Evolutionary conservation across 192 early-diverging fungal genomes (phyloP).

Genomic region (Cladochytrium replicatum): DNA sequence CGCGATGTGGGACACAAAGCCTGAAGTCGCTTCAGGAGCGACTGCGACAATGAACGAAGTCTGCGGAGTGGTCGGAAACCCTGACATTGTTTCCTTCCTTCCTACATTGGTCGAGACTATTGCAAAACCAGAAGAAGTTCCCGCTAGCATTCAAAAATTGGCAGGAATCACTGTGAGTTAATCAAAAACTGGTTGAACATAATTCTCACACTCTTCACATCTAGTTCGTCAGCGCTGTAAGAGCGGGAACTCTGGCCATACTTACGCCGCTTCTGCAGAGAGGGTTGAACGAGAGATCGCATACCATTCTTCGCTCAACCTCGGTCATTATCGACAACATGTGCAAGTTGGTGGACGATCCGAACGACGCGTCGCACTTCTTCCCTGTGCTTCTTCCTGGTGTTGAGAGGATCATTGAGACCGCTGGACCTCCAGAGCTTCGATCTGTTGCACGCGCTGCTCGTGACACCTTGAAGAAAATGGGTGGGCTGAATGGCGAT

Average conservation of each 20-base stretch:
- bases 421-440: slow-evolving; percentile 67
- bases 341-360: slow-evolving; percentile 80
- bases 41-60: slow-evolving; percentile 55
- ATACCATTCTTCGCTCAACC: slow-evolving; percentile 61
- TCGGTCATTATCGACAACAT: slow-evolving; percentile 84
- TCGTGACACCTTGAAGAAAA: slow-evolving; percentile 55
- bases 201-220: slow-evolving; percentile 64
- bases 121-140: slow-evolving; percentile 68
- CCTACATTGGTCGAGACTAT: slow-evolving; percentile 64
- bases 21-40: slow-evolving; percentile 55
- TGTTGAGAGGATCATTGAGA: slow-evolving; percentile 65
- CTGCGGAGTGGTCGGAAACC: slow-evolving; percentile 64
- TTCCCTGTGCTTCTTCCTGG: slow-evolving; percentile 66
- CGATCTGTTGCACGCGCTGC: slow-evolving; percentile 60
- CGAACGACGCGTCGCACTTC: slow-evolving; percentile 69
- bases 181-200: slow-evolving; percentile 55
- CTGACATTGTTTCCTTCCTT: slow-evolving; percentile 67
- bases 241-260: not conserved
- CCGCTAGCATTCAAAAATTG: slow-evolving; percentile 65
- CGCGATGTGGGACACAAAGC: slow-evolving; percentile 75
- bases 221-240: slow-evolving; percentile 20
- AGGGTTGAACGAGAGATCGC: slow-evolving; percentile 54
- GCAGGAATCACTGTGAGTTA: slow-evolving; percentile 74
- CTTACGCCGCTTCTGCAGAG: slow-evolving; percentile 3
- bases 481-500: slow-evolving; percentile 46